Evolutionary conservation across 176 grass and related monocot genomes (phyloP), one percentile per base, ranked within the genome.

Genomic region (Panicum miliaceum): DNA sequence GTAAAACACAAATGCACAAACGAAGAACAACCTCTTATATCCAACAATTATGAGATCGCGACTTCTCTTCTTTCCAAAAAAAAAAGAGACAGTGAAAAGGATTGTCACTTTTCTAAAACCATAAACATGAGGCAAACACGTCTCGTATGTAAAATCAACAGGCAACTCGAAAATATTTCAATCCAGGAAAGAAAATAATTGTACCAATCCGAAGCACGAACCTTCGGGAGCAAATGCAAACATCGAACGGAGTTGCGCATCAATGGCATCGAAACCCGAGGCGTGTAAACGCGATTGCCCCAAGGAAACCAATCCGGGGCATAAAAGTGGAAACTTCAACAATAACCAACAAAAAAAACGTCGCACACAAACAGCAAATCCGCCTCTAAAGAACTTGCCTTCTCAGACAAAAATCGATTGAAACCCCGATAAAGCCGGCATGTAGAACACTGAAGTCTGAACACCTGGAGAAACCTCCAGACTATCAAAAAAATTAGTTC

Each of bases 121-220:
- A n/a, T n/a, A 23, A 71, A 26, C 57, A 69, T 14, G 20, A 78
- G 19, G 32, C 72, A 47, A 43, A 19, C 46, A 53, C 42, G 78
- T 18, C 20, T 78, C 46, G 36, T 60, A 81, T 18, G 62, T 34
- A 22, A 80, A 58, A 73, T 54, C 64, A 65, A 11, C 45, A 74
- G 34, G 20, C 16, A 74, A n/a, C 0, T 43, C 32, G 27, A 12
- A 8, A 50, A 47, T 9, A 22, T 68, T 35, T 53, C 45, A 20
- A 41, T 27, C 54, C 19, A 27, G 26, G 8, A 22, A 20, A 51
- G 2, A 8, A 35, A 27, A 32, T 18, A 40, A 9, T 10, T 12
- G 46, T n/a, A 75, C 23, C 20, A 61, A 85, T 85, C 42, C 13
- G 6, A 32, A 32, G 29, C 40, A 68, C 22, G 32, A 25, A 36